A percentile compares a stretch with the other conserved stretches of the same genome.
These are phyloP conservation scores for Wickerhamomyces tratensis DNA, from an alignment of 805 yeast genomes.

Conservation along the genomic window DNA sequence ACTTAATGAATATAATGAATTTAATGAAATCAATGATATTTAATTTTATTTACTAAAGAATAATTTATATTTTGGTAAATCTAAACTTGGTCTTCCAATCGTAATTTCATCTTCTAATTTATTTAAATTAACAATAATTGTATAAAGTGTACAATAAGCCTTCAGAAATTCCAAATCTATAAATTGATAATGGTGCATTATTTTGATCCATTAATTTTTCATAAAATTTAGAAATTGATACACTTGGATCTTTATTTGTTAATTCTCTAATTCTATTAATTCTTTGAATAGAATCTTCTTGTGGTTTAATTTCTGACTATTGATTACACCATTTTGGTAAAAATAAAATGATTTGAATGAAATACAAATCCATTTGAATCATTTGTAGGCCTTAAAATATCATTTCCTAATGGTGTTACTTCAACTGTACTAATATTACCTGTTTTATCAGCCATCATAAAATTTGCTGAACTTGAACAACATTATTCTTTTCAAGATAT, in stretches of 20 bases:
- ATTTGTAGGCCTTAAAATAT: constrained; percentile 6
- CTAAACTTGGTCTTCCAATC: constrained; percentile 8
- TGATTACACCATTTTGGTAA: constrained; percentile 1
- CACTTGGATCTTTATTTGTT: constrained; percentile 4
- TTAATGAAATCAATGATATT: background rate
- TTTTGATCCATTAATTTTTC: constrained; percentile 12
- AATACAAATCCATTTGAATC: constrained; percentile 6
- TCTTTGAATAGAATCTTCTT: constrained; percentile 10
- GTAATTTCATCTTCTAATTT: constrained; percentile 8
- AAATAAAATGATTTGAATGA: constrained; percentile 18
- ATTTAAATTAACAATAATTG: constrained; percentile 8
- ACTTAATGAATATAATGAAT: no score
- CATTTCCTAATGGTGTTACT: constrained; percentile 12
- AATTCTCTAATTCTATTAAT: constrained; percentile 10
- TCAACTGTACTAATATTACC: constrained; percentile 12
- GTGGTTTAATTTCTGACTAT: constrained; percentile 7
- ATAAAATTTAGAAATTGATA: constrained; percentile 9
- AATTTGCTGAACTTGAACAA: constrained; percentile 17
- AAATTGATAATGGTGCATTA: constrained; percentile 12
- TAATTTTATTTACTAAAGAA: background rate
- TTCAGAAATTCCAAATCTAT: constrained; percentile 7
- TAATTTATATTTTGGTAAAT: constrained; percentile 7
- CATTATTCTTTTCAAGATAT: constrained; percentile 8
- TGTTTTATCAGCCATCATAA: constrained; percentile 16
- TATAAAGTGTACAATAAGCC: constrained; percentile 11